Conservation (phyloP, 176 grass and related monocot species). For the Hordeum marinum region DNA sequence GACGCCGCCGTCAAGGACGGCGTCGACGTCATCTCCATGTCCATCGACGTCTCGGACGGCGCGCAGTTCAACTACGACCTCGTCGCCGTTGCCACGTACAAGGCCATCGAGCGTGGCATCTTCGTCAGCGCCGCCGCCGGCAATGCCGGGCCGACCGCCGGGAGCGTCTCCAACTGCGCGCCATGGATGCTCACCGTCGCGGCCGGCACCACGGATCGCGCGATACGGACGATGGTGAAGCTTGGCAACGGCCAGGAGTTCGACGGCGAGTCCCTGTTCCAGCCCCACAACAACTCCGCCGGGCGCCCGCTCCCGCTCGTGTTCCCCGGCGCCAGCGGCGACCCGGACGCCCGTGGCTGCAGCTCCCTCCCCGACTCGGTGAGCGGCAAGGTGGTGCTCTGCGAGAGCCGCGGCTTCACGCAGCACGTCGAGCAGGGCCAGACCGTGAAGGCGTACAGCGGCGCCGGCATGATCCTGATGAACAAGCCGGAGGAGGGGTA, state of each 20-base stretch:
- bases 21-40: conserved; percentile 60
- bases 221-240: conserved; percentile 40
- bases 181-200: conserved; percentile 67
- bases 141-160: conserved; percentile 26
- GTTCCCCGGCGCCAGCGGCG: conserved; percentile 34
- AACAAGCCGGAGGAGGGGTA: conserved; percentile 44
- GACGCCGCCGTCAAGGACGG: conserved; percentile 59
- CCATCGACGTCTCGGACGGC: conserved; percentile 29
- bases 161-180: conserved; percentile 44
- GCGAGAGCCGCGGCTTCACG: conserved; percentile 31
- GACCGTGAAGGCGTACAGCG: conserved; percentile 35
- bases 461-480: conserved; percentile 62
- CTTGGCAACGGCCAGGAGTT: conserved; percentile 53
- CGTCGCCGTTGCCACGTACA: conserved; percentile 48
- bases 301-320: conserved; percentile 37
- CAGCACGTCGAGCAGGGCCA: conserved; percentile 45
- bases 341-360: conserved; percentile 26
- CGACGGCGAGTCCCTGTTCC: conserved; percentile 64
- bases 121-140: conserved; percentile 63
- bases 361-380: conserved; percentile 43
- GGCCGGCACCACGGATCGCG: conserved; percentile 56
- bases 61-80: conserved; percentile 45
- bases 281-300: conserved; percentile 34
- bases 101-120: conserved; percentile 61
- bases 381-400: conserved; percentile 58